Percentiles rank a stretch among this genome's conserved stretches.
Conservation (phyloP, 106 monocot genomes). For the Triglochin maritima region DNA sequence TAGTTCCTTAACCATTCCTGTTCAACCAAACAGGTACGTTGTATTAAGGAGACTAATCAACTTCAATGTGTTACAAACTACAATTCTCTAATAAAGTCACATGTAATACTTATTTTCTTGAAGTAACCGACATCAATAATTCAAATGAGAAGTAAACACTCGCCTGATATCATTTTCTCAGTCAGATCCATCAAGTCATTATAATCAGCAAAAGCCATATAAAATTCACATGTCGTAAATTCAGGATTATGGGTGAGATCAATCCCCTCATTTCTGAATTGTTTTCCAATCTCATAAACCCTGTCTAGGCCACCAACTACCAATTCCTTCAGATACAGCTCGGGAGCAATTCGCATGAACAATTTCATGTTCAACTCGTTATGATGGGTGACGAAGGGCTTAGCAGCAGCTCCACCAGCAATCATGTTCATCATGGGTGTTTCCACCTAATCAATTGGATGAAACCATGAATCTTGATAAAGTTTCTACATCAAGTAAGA, state of each 20-base stretch:
- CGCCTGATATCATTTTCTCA: constrained; percentile 79
- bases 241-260: constrained; percentile 99
- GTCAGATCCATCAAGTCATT: constrained; percentile 87
- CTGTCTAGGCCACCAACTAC: constrained; percentile 84
- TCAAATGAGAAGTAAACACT: constrained; percentile 14
- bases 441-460: constrained; percentile 52
- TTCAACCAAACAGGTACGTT: neutral
- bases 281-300: constrained; percentile 97
- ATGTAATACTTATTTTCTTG: too few relatives aligned
- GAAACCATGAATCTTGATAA: neutral
- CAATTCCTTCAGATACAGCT: constrained; percentile 78
- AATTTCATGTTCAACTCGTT: constrained; percentile 92
- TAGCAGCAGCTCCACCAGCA: constrained; percentile 94
- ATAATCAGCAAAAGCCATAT: constrained; percentile 98
- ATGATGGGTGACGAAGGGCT: constrained; percentile 80
- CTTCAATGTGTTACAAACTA: neutral
- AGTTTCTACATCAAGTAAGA: neutral
- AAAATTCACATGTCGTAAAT: constrained; percentile 97
- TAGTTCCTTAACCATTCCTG: constrained; percentile 88
- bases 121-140: too few relatives aligned
- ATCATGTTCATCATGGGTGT: constrained; percentile 99
- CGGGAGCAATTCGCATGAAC: constrained; percentile 91
- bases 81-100: too few relatives aligned
- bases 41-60: neutral
- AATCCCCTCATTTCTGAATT: constrained; percentile 95